phyloP scores from a whole-genome alignment of 2,329 filamentous ascomycete genomes.

The Acrodontium crateriforme region DNA sequence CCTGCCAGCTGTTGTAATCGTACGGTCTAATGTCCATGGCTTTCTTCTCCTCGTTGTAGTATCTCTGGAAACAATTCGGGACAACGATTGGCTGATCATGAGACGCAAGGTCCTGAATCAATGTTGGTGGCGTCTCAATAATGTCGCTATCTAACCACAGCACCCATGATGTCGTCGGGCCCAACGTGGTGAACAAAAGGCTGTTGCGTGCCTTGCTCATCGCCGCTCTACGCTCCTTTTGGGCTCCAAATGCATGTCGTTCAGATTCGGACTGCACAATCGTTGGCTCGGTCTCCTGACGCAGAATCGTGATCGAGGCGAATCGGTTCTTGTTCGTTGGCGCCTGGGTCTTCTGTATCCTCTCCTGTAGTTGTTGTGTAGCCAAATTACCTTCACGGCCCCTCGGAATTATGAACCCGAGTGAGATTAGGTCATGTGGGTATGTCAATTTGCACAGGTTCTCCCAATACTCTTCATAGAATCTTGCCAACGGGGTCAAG shows the following conservation, averaged over 20 bases:
- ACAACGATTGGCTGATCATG: conserved; percentile 87
- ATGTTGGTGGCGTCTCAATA: conserved; percentile 65
- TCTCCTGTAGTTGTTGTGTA: conserved; percentile 66
- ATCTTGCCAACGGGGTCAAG: conserved; percentile 81
- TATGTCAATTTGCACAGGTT: conserved; percentile 75
- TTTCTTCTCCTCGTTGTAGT: conserved; percentile 52
- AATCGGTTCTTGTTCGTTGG: conserved; percentile 72
- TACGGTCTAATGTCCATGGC: conserved; percentile 68
- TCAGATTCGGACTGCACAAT: conserved; percentile 78
- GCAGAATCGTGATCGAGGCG: conserved; percentile 82
- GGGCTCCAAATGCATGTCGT: conserved; percentile 80
- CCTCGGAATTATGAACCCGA: conserved; percentile 93
- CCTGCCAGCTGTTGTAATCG: conserved; percentile 96
- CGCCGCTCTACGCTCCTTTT: conserved; percentile 70
- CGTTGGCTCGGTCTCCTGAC: conserved; percentile 85
- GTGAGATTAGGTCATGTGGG: conserved; percentile 84
- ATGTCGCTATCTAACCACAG: conserved; percentile 92
- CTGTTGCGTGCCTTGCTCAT: conserved; percentile 94
- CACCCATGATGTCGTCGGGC: conserved; percentile 86
- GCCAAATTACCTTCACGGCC: conserved; percentile 83
- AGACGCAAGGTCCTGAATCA: conserved; percentile 82
- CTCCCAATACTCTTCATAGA: conserved; percentile 93
- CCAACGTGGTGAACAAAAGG: conserved; percentile 85
- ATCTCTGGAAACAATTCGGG: conserved; percentile 91
- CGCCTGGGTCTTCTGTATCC: conserved; percentile 74